Percentiles rank a stretch among this genome's conserved stretches.
These are phyloP conservation scores for Colletotrichum filicis DNA, from an alignment of 2,329 filamentous ascomycete genomes.

Conservation along the genomic window DNA sequence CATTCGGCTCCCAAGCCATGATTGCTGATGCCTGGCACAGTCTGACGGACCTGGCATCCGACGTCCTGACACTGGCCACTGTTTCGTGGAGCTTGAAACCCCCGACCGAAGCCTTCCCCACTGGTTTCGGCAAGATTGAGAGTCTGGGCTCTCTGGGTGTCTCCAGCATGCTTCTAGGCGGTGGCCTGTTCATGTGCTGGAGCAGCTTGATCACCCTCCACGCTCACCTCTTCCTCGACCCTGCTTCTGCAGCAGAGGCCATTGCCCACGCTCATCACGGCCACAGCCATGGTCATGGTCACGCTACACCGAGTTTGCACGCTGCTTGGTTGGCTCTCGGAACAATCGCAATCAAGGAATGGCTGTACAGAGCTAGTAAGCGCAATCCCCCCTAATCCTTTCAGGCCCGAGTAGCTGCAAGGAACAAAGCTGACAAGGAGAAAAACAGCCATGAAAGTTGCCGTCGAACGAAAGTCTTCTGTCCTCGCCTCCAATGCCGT, in stretches of 20 bases:
- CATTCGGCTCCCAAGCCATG: slow-evolving; percentile 95
- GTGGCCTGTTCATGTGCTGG: slow-evolving; percentile 92
- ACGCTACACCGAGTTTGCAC: slow-evolving; percentile 84
- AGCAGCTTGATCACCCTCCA: slow-evolving; percentile 78
- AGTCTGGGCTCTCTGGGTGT: slow-evolving; percentile 93
- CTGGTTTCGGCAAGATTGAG: slow-evolving; percentile 97
- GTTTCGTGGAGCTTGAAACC: slow-evolving; percentile 93
- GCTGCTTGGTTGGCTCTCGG: slow-evolving; percentile 94
- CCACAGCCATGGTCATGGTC: slow-evolving; percentile 70
- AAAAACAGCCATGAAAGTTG: slow-evolving; percentile 87
- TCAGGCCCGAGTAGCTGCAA: background rate
- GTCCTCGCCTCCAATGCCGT: slow-evolving; percentile 96
- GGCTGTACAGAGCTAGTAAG: slow-evolving; percentile 95
- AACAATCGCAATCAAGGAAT: slow-evolving; percentile 94
- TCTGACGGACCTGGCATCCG: slow-evolving; percentile 93
- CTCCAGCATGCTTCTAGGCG: slow-evolving; percentile 87
- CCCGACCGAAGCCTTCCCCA: slow-evolving; percentile 84
- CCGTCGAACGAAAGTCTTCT: slow-evolving; percentile 91
- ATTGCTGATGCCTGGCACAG: slow-evolving; percentile 96
- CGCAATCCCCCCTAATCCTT: slow-evolving; percentile 39
- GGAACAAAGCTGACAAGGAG: slow-evolving; percentile 10
- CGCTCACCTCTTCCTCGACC: slow-evolving; percentile 77
- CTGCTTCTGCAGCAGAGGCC: slow-evolving; percentile 62
- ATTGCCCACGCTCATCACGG: slow-evolving; percentile 70
- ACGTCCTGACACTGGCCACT: slow-evolving; percentile 92